Percentiles rank a stretch among this genome's conserved stretches.
phyloP scores from a whole-genome alignment of 345 rosid species.

The Abelmoschus esculentus region DNA sequence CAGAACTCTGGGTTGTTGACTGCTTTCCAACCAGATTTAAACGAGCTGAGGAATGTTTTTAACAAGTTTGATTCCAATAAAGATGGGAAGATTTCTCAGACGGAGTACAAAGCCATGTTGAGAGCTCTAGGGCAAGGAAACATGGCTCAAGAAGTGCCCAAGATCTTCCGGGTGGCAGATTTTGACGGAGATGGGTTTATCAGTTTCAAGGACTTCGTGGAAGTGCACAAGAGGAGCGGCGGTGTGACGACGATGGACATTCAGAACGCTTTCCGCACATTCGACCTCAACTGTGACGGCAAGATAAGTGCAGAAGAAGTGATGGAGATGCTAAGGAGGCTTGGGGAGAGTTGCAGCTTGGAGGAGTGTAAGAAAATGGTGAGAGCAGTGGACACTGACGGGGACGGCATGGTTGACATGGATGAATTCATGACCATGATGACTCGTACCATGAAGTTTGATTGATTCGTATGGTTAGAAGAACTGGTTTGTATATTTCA shows the following conservation, averaged over 20 bases:
- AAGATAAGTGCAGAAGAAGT: conserved; percentile 79
- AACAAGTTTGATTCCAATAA: conserved; percentile 60
- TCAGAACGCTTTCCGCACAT: conserved; percentile 51
- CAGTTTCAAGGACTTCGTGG: conserved; percentile 69
- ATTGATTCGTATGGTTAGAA: background rate
- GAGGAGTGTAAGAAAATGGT: conserved; percentile 79
- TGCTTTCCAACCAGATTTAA: conserved; percentile 37
- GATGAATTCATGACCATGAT: conserved; percentile 83
- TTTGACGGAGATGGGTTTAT: conserved; percentile 80
- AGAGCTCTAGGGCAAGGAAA: conserved; percentile 53
- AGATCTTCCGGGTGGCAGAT: conserved; percentile 60
- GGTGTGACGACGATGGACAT: conserved; percentile 51
- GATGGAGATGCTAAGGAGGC: conserved; percentile 49
- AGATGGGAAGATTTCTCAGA: conserved; percentile 78
- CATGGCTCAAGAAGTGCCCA: conserved; percentile 39
- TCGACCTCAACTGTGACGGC: conserved; percentile 67
- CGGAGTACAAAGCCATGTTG: conserved; percentile 62
- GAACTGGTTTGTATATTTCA: no score
- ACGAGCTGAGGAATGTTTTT: conserved; percentile 68
- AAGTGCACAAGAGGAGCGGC: conserved; percentile 54
- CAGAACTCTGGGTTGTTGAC: conserved; percentile 28
- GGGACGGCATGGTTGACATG: conserved; percentile 70
- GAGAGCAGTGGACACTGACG: conserved; percentile 62
- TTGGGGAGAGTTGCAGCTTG: conserved; percentile 66
- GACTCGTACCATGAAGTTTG: conserved; percentile 36